A percentile compares a stretch with the other conserved stretches of the same genome.
Conservation (phyloP, 2,329 filamentous ascomycete genomes). For the Fusarium brachygibbosum region DNA sequence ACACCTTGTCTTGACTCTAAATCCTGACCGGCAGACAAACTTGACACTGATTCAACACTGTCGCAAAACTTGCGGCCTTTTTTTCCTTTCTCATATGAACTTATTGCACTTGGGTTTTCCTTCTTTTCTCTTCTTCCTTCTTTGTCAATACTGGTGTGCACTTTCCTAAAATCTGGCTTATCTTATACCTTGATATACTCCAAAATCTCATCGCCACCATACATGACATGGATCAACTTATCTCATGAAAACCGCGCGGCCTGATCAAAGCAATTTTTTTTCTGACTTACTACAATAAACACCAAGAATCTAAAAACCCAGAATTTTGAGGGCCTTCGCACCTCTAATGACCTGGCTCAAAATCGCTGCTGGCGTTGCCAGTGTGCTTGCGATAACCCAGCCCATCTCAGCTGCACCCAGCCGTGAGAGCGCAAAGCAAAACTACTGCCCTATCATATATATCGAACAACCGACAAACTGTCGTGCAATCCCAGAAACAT, state of each 20-base stretch:
- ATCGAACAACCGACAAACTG: slow-evolving; percentile 35
- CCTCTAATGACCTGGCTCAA: slow-evolving; percentile 36
- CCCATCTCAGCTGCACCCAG: slow-evolving; percentile 33
- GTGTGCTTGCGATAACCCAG: slow-evolving; percentile 14
- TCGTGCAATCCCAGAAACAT: slow-evolving; percentile 40
- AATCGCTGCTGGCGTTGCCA: slow-evolving; percentile 24
- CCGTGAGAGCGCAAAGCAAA: slow-evolving; percentile 13
- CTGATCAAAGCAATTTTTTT: slow-evolving; percentile 1
- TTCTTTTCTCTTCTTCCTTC: background rate
- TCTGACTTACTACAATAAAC: background rate
- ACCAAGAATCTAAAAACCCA: background rate
- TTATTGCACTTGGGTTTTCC: background rate
- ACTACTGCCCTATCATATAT: slow-evolving; percentile 46
- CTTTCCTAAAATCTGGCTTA: slow-evolving; percentile 9
- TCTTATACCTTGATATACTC: slow-evolving; percentile 21
- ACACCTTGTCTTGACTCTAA: slow-evolving; percentile 32
- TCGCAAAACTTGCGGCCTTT: slow-evolving; percentile 10
- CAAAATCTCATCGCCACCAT: slow-evolving; percentile 35
- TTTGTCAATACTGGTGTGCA: background rate
- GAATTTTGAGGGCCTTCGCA: too few species aligned
- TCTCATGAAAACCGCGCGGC: slow-evolving; percentile 34
- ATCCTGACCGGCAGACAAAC: slow-evolving; percentile 35
- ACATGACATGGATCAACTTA: slow-evolving; percentile 33
- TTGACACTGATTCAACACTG: slow-evolving; percentile 17
- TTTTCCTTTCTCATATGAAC: slow-evolving; percentile 6